Evolutionary conservation across 139 green algal species (phyloP).

Genomic region (Chlamydomonas sp.): DNA sequence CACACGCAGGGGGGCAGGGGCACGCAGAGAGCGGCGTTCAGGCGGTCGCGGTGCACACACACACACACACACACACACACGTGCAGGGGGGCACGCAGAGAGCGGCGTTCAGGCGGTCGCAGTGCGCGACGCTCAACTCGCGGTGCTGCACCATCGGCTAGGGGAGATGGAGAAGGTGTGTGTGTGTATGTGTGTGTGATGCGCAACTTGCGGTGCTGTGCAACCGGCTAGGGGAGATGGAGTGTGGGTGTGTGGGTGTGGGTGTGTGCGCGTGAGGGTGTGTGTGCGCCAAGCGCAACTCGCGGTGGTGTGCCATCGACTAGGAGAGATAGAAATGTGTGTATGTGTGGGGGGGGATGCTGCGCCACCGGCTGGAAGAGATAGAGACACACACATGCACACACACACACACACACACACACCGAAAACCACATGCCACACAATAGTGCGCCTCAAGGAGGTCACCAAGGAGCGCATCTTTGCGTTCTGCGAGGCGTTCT

Average conservation of each 20-base stretch:
- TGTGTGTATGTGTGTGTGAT: conserved; percentile 27
- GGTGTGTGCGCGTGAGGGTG: conserved; percentile 40
- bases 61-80: no score
- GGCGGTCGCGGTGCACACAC: no score
- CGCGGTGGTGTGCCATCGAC: conserved; percentile 32
- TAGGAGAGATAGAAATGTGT: conserved; percentile 36
- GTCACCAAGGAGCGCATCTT: conserved; percentile 63
- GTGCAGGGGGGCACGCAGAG: no score
- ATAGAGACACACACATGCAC: no score
- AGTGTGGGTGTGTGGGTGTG: no score
- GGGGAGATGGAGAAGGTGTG: conserved; percentile 22
- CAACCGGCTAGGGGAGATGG: conserved; percentile 31
- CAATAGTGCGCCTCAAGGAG: conserved; percentile 47
- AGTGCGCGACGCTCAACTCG: conserved; percentile 35
- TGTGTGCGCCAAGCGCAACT: conserved; percentile 44
- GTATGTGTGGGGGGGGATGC: no score
- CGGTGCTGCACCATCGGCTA: conserved; percentile 34
- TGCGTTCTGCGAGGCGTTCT: conserved; percentile 62
- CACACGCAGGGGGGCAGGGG: neutral
- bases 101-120: neutral
- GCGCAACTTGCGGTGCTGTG: conserved; percentile 41
- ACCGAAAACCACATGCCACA: no score
- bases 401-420: no score
- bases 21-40: neutral
- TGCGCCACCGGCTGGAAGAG: no score